Evolutionary conservation across 1,139 yeast species (phyloP).

Genomic region (Geotrichum europaeum): DNA sequence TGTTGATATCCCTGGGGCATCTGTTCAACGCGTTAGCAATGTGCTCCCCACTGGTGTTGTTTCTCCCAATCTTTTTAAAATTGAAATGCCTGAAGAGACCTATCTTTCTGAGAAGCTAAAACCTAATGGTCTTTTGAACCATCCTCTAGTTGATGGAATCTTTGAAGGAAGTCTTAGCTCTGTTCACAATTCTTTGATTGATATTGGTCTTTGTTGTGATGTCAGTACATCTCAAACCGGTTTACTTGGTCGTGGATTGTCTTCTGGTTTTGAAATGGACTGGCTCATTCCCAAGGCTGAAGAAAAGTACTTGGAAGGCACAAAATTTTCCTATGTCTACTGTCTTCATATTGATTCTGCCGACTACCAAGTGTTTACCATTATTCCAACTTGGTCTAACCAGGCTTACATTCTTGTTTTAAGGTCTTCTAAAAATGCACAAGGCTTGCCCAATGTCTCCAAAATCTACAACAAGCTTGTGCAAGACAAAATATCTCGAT

Average conservation of each 20-base stretch:
- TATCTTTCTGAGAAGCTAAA: conserved; percentile 53
- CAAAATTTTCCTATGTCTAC: conserved; percentile 58
- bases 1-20: conserved; percentile 47
- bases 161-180: conserved; percentile 71
- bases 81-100: conserved; percentile 61
- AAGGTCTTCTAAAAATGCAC: conserved; percentile 66
- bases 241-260: conserved; percentile 79
- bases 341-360: conserved; percentile 68
- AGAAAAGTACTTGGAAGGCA: conserved; percentile 36
- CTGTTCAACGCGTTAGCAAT: conserved; percentile 48
- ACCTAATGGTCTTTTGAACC: conserved; percentile 60
- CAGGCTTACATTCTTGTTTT: conserved; percentile 52
- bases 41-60: conserved; percentile 67
- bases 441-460: conserved; percentile 53
- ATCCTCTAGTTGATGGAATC: conserved; percentile 58
- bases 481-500: conserved; percentile 43
- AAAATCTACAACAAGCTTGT: conserved; percentile 52
- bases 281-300: conserved; percentile 36
- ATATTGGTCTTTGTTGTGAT: conserved; percentile 66
- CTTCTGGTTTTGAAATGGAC: conserved; percentile 69
- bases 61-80: conserved; percentile 50
- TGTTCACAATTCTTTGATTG: conserved; percentile 68
- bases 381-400: conserved; percentile 63
- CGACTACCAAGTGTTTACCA: conserved; percentile 66
- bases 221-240: conserved; percentile 70